Evolutionary conservation across 2,329 filamentous ascomycete species (phyloP), one percentile per base, ranked within the genome.

Genomic region (Ophioceras dolichostomum): DNA sequence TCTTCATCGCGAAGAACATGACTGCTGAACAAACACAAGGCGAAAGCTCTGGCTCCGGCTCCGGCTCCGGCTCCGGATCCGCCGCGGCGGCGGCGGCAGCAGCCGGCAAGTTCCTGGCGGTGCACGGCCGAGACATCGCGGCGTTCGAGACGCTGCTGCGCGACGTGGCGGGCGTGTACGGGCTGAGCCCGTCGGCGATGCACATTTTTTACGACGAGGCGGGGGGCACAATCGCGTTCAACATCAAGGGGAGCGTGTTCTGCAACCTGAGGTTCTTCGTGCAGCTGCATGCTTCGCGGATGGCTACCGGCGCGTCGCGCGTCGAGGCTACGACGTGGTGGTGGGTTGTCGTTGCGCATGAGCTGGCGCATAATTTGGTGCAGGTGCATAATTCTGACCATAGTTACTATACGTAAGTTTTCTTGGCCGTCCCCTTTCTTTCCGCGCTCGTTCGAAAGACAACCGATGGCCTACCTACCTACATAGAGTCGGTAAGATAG

Each of bases 341-440:
- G 41, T 42, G 43, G 40, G 51, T 48, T 45, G 87, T 91, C n/a
- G 57, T 95, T 43, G 93, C 87, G 43, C 91, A 98, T 55, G 93
- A 98, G 61, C 62, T 98, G 56, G 88, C 91, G 40, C 91, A 98
- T 60, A 98, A 98, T 55, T 62, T 98, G 38, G 85, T 94, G 8
- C 61, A 63, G 27, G 70, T 76, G 44, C 89, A 96, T 57, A 81
- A 80, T 50, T 67, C 82, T 13, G 73, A 82, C 38, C 86, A 94
- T 58, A 83, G 79, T 49, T 94, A 79, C 53, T 94, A 91, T 53
- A 89, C 80, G 62, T 78, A 60, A 58, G 70, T 62, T 17, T 19
- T 2, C 35, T 12, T 19, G 16, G n/a, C n/a, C 34, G 26, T 12
- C 14, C 39, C 30, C 36, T 20, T 22, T 31, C 19, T 36, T 9